Conservation (phyloP, 306 rosid species). For the Citrullus mucosospermus region DNA sequence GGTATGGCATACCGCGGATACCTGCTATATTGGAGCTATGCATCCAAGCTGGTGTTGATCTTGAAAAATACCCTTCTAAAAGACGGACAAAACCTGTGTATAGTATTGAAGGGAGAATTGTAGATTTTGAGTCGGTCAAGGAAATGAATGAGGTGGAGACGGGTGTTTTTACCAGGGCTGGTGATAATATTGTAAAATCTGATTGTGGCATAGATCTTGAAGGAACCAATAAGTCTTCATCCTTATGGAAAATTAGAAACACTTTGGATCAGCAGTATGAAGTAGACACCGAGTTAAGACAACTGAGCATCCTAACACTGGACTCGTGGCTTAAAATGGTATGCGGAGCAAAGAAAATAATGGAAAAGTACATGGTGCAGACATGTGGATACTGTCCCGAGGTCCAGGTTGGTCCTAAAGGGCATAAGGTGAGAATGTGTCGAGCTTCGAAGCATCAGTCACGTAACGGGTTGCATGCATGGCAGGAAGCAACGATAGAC, state of each 20-base stretch:
- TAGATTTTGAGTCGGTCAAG: constrained; percentile 50
- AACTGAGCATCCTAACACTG: constrained; percentile 33
- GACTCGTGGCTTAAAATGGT: constrained; percentile 70
- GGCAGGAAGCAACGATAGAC: constrained; percentile 76
- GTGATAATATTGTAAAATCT: constrained; percentile 2
- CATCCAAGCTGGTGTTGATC: constrained; percentile 73
- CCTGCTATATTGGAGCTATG: constrained; percentile 81
- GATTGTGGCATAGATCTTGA: constrained; percentile 9
- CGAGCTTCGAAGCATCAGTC: constrained; percentile 84
- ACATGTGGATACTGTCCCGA: constrained; percentile 83
- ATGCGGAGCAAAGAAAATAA: constrained; percentile 50
- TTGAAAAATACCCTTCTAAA: constrained; percentile 41
- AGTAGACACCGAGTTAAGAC: constrained; percentile 20
- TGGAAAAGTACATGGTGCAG: constrained; percentile 57
- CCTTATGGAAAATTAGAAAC: constrained; percentile 9
- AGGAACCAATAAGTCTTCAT: constrained; percentile 16
- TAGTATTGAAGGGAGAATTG: constrained; percentile 75
- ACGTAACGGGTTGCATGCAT: constrained; percentile 79
- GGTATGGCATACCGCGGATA: constrained; percentile 31
- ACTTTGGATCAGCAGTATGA: constrained; percentile 16
- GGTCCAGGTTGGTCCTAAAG: constrained; percentile 78
- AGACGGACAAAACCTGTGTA: constrained; percentile 81
- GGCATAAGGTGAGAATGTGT: constrained; percentile 85
- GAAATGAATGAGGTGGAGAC: constrained; percentile 16
- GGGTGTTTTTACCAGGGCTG: not conserved